phyloP scores from a whole-genome alignment of 805 yeast species.

The Candida boleticola region DNA sequence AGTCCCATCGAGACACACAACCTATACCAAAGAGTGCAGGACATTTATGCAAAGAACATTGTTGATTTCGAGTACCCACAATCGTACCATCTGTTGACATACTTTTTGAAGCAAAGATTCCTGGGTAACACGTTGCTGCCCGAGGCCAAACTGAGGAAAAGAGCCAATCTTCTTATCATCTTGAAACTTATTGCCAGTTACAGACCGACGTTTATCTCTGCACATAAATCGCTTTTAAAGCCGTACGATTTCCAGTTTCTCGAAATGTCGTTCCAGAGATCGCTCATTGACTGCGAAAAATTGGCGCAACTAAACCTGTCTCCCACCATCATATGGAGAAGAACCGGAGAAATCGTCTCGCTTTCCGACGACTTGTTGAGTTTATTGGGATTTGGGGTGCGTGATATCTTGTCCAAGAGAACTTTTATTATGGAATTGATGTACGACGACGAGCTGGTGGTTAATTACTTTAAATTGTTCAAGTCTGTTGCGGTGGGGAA shows the following conservation, averaged over 20 bases:
- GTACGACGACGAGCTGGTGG: conserved; percentile 70
- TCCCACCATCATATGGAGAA: conserved; percentile 82
- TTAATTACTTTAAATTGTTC: conserved; percentile 70
- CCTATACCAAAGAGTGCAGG: conserved; percentile 50
- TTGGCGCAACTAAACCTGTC: conserved; percentile 56
- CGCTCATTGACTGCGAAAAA: conserved; percentile 43
- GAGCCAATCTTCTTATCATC: conserved; percentile 37
- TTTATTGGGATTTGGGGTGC: conserved; percentile 60
- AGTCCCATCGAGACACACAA: conserved; percentile 59
- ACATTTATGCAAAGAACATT: conserved; percentile 45
- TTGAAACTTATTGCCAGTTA: conserved; percentile 62
- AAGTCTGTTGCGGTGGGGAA: conserved; percentile 71
- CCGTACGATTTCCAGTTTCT: conserved; percentile 64
- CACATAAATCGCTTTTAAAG: conserved; percentile 63
- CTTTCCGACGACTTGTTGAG: conserved; percentile 72
- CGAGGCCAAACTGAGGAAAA: conserved; percentile 27
- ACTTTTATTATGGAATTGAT: conserved; percentile 74
- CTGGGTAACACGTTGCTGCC: conserved; percentile 44
- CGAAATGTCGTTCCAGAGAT: conserved; percentile 46
- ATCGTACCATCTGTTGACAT: conserved; percentile 59
- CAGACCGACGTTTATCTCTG: conserved; percentile 74
- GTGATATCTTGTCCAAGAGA: conserved; percentile 56
- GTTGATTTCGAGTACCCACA: conserved; percentile 61
- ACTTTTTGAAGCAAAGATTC: conserved; percentile 54
- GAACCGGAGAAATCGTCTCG: conserved; percentile 83